These are phyloP conservation scores for Blastobotrys americana DNA, from an alignment of 805 yeast species.

Conservation along the genomic window DNA sequence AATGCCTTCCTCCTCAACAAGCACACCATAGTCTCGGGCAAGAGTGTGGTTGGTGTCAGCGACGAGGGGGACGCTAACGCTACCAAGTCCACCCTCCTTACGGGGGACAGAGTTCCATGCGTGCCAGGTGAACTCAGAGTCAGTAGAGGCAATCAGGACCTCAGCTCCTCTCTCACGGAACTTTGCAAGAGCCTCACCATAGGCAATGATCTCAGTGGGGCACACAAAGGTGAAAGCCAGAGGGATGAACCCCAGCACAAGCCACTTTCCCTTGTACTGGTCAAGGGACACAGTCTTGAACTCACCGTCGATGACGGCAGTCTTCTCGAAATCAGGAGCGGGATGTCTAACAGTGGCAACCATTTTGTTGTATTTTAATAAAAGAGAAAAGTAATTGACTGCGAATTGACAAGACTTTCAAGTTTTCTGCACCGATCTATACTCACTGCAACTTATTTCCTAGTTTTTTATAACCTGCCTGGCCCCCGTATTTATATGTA, in stretches of 20 bases:
- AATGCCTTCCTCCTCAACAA: constrained; percentile 91
- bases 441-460: not conserved
- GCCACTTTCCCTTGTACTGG: constrained; percentile 97
- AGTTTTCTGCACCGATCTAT: too few species aligned
- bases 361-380: constrained; percentile 40
- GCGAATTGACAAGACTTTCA: not conserved
- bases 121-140: constrained; percentile 92
- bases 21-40: constrained; percentile 94
- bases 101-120: constrained; percentile 98
- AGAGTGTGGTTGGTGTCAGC: constrained; percentile 96
- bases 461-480: too few species aligned
- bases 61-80: constrained; percentile 85
- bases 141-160: constrained; percentile 94
- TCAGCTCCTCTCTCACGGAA: constrained; percentile 81
- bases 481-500: not conserved
- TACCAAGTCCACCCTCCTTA: constrained; percentile 97
- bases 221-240: constrained; percentile 99
- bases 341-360: constrained; percentile 87
- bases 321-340: constrained; percentile 93
- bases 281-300: constrained; percentile 94
- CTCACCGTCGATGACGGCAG: constrained; percentile 94
- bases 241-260: constrained; percentile 92
- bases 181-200: constrained; percentile 89
- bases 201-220: constrained; percentile 98
- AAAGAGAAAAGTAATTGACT: not conserved